Percentiles rank a stretch among this genome's conserved stretches.
Evolutionary conservation across 371 early-diverging fungal species (phyloP).

Genomic region (Nematocida ausubeli): DNA sequence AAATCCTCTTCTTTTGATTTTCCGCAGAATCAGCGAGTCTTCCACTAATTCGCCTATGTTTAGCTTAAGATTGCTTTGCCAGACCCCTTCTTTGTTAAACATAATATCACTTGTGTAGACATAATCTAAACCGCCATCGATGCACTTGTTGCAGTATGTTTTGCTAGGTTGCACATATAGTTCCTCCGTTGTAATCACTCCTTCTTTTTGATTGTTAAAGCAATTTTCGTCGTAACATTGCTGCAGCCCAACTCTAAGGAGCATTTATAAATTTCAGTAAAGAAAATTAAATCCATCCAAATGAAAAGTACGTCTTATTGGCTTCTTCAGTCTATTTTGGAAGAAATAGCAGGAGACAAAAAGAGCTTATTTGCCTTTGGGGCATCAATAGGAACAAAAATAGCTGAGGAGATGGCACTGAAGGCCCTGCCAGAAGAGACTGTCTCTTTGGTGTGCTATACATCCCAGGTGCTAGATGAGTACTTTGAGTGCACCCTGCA

Average conservation of each 20-base stretch:
- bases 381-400: conserved; percentile 10
- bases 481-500: background rate
- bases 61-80: background rate
- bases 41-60: conserved; percentile 4
- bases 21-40: conserved; percentile 29
- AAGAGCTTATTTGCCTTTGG: background rate
- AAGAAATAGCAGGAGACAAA: background rate
- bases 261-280: conserved; percentile 44
- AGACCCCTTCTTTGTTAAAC: background rate
- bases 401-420: conserved; percentile 21
- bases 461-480: background rate
- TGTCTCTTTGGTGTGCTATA: background rate
- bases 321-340: conserved; percentile 4
- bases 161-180: background rate
- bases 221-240: conserved; percentile 28
- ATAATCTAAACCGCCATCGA: conserved; percentile 44
- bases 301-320: background rate
- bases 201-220: conserved; percentile 13
- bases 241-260: conserved; percentile 18
- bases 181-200: background rate
- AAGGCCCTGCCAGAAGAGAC: background rate
- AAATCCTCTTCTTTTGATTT: conserved; percentile 26
- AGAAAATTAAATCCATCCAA: conserved; percentile 39
- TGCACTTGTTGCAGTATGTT: conserved; percentile 35
- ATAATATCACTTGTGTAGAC: conserved; percentile 22